phyloP scores from a whole-genome alignment of 768 basidiomycete genomes.

The Trametes cingulata region DNA sequence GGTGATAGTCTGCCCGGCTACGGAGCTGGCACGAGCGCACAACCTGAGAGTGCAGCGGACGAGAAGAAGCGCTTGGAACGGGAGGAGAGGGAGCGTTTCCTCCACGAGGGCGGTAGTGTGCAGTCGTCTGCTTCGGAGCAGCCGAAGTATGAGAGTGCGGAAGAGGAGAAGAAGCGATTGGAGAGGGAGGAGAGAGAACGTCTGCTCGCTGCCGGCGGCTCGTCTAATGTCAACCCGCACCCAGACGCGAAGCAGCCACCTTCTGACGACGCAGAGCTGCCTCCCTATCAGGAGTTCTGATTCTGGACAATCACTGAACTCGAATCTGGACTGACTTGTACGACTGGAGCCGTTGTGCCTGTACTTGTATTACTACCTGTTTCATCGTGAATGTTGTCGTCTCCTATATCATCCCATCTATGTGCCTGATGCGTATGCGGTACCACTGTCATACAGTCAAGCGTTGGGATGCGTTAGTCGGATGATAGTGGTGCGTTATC shows the following conservation, averaged over 20 bases:
- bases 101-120: constrained; percentile 20
- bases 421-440: background rate
- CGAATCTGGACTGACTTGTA: background rate
- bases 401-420: too few relatives aligned
- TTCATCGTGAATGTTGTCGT: too few relatives aligned
- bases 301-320: background rate
- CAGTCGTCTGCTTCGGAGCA: background rate
- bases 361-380: too few relatives aligned
- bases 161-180: constrained; percentile 68
- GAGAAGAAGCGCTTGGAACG: constrained; percentile 59
- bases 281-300: constrained; percentile 46
- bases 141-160: constrained; percentile 50
- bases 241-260: constrained; percentile 19
- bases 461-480: too few relatives aligned
- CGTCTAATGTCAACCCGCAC: background rate
- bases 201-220: constrained; percentile 33
- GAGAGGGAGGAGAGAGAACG: constrained; percentile 54
- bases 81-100: constrained; percentile 50
- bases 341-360: too few relatives aligned
- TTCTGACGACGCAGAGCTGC: constrained; percentile 38
- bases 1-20: constrained; percentile 26
- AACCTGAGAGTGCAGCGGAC: constrained; percentile 54
- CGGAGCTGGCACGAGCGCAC: constrained; percentile 8
- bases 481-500: too few relatives aligned
- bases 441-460: too few relatives aligned